Conservation (phyloP, 768 basidiomycete species). For the Tulasnella sp. region DNA sequence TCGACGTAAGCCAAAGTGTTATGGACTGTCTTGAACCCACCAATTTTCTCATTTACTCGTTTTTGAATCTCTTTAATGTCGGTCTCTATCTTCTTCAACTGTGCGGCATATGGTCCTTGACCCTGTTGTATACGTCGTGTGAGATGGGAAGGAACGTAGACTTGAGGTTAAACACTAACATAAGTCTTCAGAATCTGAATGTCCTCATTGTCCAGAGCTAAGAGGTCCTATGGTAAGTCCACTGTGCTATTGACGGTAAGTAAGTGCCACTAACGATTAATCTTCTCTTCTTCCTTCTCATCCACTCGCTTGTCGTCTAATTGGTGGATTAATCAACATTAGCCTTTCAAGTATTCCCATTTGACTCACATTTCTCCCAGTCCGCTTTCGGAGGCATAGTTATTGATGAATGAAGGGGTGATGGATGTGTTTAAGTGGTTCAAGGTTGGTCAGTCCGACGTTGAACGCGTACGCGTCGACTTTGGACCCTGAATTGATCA, state of each 20-base stretch:
- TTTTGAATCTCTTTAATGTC: slow-evolving; percentile 96
- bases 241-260: background rate
- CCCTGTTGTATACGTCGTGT: slow-evolving; percentile 40
- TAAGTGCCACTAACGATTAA: slow-evolving; percentile 46
- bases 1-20: background rate
- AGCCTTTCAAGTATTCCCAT: too few relatives aligned
- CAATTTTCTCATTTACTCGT: slow-evolving; percentile 94
- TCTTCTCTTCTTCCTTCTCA: slow-evolving; percentile 87
- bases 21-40: too few relatives aligned
- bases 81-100: slow-evolving; percentile 74
- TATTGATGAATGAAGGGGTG: slow-evolving; percentile 1
- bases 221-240: slow-evolving; percentile 12
- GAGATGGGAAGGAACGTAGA: background rate
- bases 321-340: too few relatives aligned
- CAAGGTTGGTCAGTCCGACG: slow-evolving; percentile 1
- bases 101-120: slow-evolving; percentile 90
- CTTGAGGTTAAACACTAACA: slow-evolving; percentile 32
- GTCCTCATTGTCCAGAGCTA: slow-evolving; percentile 93
- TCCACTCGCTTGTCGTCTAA: slow-evolving; percentile 76
- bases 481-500: background rate
- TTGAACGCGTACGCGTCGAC: slow-evolving; percentile 9
- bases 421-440: slow-evolving; percentile 7
- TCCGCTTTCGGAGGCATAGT: slow-evolving; percentile 94
- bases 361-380: slow-evolving; percentile 88
- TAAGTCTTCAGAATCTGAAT: slow-evolving; percentile 99